Base-by-base conservation (phyloP, 1,284 basidiomycete species). In the Mrakiaceae sp. region DNA sequence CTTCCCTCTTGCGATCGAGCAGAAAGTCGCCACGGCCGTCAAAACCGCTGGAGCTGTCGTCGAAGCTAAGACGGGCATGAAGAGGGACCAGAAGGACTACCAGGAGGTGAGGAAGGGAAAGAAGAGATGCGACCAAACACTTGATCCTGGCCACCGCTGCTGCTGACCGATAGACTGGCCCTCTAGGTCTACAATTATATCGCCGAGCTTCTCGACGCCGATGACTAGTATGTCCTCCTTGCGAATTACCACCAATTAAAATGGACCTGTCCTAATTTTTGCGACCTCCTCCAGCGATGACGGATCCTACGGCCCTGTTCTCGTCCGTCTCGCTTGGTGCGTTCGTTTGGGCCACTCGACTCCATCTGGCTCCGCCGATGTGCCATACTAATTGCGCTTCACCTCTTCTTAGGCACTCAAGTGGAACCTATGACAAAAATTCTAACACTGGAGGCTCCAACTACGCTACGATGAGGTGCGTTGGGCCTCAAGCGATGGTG, bases 371-470 rank as follows among this genome's bases (percentile, higher is more conserved):
- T 10, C 43, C 43, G 40, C 14, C 42, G 7, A 43, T 49, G 7
- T 5, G 5, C 61, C 61, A 42, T 42, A n/a, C 14, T 53, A 16
- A 42, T 50, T 16, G 5, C 39, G 5, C 6, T 53, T 39, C 12
- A 7, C 90, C 93, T 75, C 84, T 97, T 64, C 93, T 91, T 46
- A 97, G 94, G 90, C 91, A 94, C 76, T 75, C 86, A 10, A 88
- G 89, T 58, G 94, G 94, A 60, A 97, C 94, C 0, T 94, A 88
- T 73, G 88, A 94, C 79, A 91, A 92, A 81, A 82, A 87, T 2
- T 80, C 84, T 70, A 84, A 85, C 70, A 88, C 90, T 16, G 94
- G 95, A 69, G 94, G 94, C 74, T 79, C 77, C 80, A 94, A 95
- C 81, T 91, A 90, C 70, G 92, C 93, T 11, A 94, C 92, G 46